A percentile compares a stretch with the other conserved stretches of the same genome.
Evolutionary conservation across 2,329 filamentous ascomycete genomes (phyloP).

Genomic region (Hymenoscyphus linearis): DNA sequence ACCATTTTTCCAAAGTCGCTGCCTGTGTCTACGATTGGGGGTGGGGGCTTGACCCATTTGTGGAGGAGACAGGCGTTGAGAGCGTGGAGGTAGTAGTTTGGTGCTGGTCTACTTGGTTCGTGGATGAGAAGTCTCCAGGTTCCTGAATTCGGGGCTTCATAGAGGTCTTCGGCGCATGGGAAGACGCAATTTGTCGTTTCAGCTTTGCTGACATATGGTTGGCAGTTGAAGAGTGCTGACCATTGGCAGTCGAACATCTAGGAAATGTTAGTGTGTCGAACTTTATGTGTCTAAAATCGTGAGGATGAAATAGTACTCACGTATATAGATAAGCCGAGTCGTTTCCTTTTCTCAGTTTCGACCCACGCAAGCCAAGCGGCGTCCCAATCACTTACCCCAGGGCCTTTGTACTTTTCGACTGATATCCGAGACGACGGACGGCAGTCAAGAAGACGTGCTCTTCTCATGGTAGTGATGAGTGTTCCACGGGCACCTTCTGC

Average conservation of each 20-base stretch:
- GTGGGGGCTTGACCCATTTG: constrained; percentile 27
- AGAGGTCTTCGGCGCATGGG: constrained; percentile 25
- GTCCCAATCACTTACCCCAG: constrained; percentile 16
- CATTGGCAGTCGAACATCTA: constrained; percentile 29
- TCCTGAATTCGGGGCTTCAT: constrained; percentile 21
- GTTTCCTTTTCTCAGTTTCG: constrained; percentile 29
- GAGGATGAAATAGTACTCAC: constrained; percentile 13
- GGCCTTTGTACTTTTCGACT: constrained; percentile 15
- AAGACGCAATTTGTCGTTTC: constrained; percentile 30
- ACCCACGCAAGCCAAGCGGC: constrained; percentile 27
- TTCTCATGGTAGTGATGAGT: constrained; percentile 24
- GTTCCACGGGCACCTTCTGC: constrained; percentile 27
- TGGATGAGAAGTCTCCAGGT: constrained; percentile 25
- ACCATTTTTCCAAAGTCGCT: constrained; percentile 26
- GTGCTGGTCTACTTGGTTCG: constrained; percentile 18
- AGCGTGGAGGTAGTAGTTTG: constrained; percentile 26
- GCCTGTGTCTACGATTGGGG: constrained; percentile 18
- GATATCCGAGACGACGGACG: constrained; percentile 19
- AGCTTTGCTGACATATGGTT: constrained; percentile 28
- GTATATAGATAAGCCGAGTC: constrained; percentile 28
- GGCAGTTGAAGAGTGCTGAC: constrained; percentile 28
- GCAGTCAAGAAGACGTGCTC: constrained; percentile 27
- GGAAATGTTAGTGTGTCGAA: not conserved
- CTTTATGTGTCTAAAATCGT: not conserved
- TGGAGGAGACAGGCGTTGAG: constrained; percentile 27